phyloP scores from a whole-genome alignment of 1,284 basidiomycete genomes.

The Trichosporon ovoides region DNA sequence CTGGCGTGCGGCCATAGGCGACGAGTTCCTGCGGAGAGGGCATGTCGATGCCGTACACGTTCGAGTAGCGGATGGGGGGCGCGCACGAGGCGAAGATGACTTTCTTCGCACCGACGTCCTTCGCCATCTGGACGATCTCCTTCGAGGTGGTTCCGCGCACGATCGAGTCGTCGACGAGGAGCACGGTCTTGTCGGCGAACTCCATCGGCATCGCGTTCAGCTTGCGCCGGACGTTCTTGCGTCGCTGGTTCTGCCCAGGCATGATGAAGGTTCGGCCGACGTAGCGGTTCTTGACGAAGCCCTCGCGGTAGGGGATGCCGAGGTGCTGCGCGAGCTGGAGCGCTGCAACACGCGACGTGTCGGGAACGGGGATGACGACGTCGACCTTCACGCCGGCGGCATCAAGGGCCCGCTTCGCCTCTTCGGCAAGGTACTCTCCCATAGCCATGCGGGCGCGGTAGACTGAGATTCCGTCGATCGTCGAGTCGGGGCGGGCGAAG shows the following conservation, averaged over 20 bases:
- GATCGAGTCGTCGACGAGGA: constrained; percentile 98
- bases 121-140: constrained; percentile 99
- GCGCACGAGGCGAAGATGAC: constrained; percentile 97
- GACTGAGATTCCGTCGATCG: constrained; percentile 94
- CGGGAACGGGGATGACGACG: constrained; percentile 97
- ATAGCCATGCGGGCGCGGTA: constrained; percentile 98
- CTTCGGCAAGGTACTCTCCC: constrained; percentile 90
- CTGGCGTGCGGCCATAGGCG: constrained; percentile 71
- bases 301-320: constrained; percentile 88
- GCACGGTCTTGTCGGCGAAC: constrained; percentile 85
- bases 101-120: constrained; percentile 96
- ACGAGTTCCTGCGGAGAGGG: constrained; percentile 91
- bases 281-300: constrained; percentile 98
- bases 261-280: constrained; percentile 99
- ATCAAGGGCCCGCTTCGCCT: constrained; percentile 69
- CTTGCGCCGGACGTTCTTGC: constrained; percentile 92
- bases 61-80: constrained; percentile 69
- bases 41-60: constrained; percentile 99
- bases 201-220: constrained; percentile 99
- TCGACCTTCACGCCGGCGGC: constrained; percentile 70
- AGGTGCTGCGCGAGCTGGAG: constrained; percentile 91
- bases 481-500: constrained; percentile 96
- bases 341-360: constrained; percentile 93
- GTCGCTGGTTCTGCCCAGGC: constrained; percentile 85
- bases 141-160: constrained; percentile 98